Base-by-base conservation (phyloP, 345 rosid species). In the Pelargonium nanum region DNA sequence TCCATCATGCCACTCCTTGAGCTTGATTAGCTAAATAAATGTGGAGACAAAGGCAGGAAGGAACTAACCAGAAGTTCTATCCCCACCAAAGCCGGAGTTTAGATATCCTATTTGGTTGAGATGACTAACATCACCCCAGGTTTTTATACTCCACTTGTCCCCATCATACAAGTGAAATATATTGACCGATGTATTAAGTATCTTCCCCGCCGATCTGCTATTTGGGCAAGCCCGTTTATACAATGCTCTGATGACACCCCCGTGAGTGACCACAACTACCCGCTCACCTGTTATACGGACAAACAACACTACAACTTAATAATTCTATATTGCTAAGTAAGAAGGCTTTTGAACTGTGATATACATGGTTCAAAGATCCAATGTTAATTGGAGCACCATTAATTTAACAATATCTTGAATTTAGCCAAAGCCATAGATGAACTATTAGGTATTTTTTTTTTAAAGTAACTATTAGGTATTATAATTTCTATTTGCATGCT, bases 51-150 rank as follows among this genome's bases (percentile, higher is more conserved):
- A 40, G 24, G 53, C 58, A 20, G 12, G 25, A 59, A 52, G 17
- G 25, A 65, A 52, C 72, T 81, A 87, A 65, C 81, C 93, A 63
- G 91, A 85, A 67, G 78, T 77, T 81, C 67, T 72, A 67, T 83
- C 85, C 53, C 95, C 88, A 25, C 95, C 95, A 72, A 90, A 87
- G 63, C 85, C 95, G 15, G 85, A 77, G 48, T 67, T 55, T 50
- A 84, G 69, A 60, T 72, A 77, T 34, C 65, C 77, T 23, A 82
- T 72, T 70, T 65, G 74, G 48, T 74, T 70, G 26, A 88, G 76
- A 78, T 88, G 88, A 44, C 77, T 70, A 56, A 72, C 78, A 76
- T 88, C 88, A 4, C 86, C 86, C 81, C 82, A 77, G 6, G 78
- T 63, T 72, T 78, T 75, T 60, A 81, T 13, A 23, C 62, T 63